Base-by-base conservation (phyloP, 139 green algal species). In the Raphidocelis subcapitata region DNA sequence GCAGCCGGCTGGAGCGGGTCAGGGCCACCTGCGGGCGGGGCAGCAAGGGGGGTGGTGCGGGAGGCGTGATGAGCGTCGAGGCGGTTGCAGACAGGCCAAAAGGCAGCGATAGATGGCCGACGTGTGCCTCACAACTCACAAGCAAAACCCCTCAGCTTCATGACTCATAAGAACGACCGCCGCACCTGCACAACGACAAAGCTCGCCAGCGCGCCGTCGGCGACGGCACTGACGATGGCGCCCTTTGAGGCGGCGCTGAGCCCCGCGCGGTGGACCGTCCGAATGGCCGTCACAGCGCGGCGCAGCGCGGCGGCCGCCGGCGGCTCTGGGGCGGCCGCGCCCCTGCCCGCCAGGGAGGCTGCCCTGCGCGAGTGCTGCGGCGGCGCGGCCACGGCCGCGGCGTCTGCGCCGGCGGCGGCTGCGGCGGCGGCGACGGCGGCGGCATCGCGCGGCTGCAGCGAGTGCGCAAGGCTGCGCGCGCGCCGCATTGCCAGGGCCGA, bases 141-240 rank as follows among this genome's bases (percentile, higher is more conserved):
- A 41, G 18, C 57, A 65, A 31, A 15, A 31, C 57, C n/a, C n/a
- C n/a, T n/a, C n/a, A n/a, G n/a, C n/a, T n/a, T n/a, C n/a, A n/a
- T n/a, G n/a, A n/a, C n/a, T n/a, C n/a, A n/a, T n/a, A 36, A 52
- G 10, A 67, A 54, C 24, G 8, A 97, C 67, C 0, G 85, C 84
- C 1, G 85, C 65, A 80, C 73, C 74, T 97, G 89, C 31, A 98
- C 93, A 65, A 96, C 77, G 0, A 98, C 72, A 67, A 99, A 98
- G 33, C 87, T 81, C 0, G 92, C 92, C 14, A 99, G 86, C 24
- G 95, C 95, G 54, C 85, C 87, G 84, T 98, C 92, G 1, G 92
- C 92, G 15, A 95, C 76, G 18, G 71, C 65, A 47, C 67, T 66
- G 62, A 94, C 84, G 37, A 86, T 59, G 28, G 77, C 75, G 14